phyloP scores from a whole-genome alignment of 2,329 filamentous ascomycete genomes.

The Microcera coccophila region DNA sequence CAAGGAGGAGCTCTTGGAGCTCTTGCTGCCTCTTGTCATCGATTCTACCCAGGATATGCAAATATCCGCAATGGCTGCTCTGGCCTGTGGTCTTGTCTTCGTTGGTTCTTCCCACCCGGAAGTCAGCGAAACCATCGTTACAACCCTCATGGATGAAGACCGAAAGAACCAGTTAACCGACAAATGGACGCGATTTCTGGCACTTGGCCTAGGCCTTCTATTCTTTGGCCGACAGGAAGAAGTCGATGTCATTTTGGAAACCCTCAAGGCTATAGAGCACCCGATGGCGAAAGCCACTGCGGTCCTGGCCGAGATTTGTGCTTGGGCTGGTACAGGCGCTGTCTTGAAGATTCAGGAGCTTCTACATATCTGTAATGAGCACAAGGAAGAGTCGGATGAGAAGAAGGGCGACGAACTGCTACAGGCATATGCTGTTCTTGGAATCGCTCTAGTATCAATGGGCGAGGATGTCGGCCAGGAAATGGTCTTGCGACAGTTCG shows the following conservation, averaged over 20 bases:
- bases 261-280: constrained; percentile 93
- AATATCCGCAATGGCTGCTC: constrained; percentile 89
- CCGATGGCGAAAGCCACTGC: constrained; percentile 96
- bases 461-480: constrained; percentile 97
- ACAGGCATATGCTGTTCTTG: constrained; percentile 92
- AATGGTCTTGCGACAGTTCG: constrained; percentile 96
- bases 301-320: constrained; percentile 91
- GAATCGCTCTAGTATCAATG: constrained; percentile 93
- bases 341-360: constrained; percentile 97
- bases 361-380: constrained; percentile 96
- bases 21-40: constrained; percentile 79
- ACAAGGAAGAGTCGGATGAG: constrained; percentile 89
- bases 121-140: constrained; percentile 87
- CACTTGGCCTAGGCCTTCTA: constrained; percentile 83
- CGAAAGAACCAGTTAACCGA: constrained; percentile 86
- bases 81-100: constrained; percentile 85
- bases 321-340: constrained; percentile 95
- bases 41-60: constrained; percentile 89
- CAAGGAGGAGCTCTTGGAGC: constrained; percentile 80
- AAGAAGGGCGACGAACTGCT: constrained; percentile 94
- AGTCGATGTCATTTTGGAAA: constrained; percentile 96
- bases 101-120: constrained; percentile 90
- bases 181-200: constrained; percentile 98
- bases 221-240: constrained; percentile 98
- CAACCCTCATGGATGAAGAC: constrained; percentile 90